phyloP scores from a whole-genome alignment of 2,329 filamentous ascomycete genomes.

The Trichoderma brevicompactum region DNA sequence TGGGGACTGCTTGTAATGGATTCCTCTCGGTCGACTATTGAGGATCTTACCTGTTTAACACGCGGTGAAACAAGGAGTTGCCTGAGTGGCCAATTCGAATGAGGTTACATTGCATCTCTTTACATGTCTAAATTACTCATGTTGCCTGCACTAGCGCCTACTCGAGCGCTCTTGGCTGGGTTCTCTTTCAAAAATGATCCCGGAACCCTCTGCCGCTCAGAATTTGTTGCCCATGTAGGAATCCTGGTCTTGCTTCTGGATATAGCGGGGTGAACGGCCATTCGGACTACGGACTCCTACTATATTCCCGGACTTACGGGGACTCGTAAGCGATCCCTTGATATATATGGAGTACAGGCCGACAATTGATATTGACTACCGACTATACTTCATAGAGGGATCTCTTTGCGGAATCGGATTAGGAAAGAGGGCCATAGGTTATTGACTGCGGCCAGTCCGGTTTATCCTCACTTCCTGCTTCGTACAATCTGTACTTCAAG shows the following conservation, averaged over 20 bases:
- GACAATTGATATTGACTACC: background rate
- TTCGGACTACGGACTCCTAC: no score
- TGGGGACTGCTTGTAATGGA: no score
- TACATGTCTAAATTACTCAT: slow-evolving; percentile 1
- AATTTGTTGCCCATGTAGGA: no score
- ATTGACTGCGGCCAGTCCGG: no score
- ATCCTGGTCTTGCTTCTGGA: background rate
- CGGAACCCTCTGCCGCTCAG: background rate
- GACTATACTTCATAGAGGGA: background rate
- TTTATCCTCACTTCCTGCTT: background rate
- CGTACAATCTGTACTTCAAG: background rate
- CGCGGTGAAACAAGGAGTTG: background rate
- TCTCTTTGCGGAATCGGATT: background rate
- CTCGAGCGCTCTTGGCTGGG: no score
- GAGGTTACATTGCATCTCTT: background rate
- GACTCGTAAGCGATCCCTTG: background rate
- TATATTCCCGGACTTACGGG: no score
- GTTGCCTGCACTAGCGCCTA: background rate
- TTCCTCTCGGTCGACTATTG: background rate
- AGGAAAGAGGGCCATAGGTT: no score
- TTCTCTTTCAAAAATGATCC: background rate
- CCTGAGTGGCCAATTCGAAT: background rate
- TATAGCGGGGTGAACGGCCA: background rate
- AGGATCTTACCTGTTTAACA: background rate
- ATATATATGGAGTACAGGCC: background rate